Percentiles rank a stretch among this genome's conserved stretches.
Conservation (phyloP, 257 asterid species). For the Capsicum rhomboideum region DNA sequence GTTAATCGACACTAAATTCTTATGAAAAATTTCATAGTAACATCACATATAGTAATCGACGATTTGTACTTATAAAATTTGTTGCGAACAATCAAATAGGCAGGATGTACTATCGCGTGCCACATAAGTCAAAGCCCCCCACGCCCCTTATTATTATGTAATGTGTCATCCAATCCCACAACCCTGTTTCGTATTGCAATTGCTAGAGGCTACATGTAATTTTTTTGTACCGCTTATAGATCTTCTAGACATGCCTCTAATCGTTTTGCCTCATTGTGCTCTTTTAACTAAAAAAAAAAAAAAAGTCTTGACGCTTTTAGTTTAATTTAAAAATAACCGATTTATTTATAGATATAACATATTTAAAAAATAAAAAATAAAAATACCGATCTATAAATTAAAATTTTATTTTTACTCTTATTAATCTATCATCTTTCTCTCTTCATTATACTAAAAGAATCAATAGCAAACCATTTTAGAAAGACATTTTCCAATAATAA, state of each 20-base stretch:
- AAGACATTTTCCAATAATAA: not conserved
- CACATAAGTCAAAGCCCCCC: not conserved
- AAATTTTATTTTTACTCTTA: not conserved
- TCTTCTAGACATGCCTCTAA: no score
- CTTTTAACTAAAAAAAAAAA: no score
- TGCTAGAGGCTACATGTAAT: no score
- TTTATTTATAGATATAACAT: not conserved
- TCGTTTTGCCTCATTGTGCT: not conserved
- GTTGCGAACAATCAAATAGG: no score
- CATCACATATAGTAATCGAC: no score
- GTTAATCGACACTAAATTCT: no score
- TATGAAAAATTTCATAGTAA: no score
- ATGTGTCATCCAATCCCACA: not conserved
- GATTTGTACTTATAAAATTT: no score
- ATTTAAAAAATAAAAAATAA: not conserved
- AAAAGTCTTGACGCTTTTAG: no score
- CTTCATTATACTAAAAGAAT: not conserved
- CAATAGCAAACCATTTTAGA: not conserved
- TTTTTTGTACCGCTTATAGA: no score
- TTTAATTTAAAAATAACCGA: not conserved
- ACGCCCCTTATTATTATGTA: no score
- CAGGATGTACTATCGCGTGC: not conserved
- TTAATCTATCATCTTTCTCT: not conserved
- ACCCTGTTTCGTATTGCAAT: not conserved
- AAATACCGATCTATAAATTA: not conserved